phyloP scores from a whole-genome alignment of 2,329 filamentous ascomycete genomes.

The Fusarium dlaminii region DNA sequence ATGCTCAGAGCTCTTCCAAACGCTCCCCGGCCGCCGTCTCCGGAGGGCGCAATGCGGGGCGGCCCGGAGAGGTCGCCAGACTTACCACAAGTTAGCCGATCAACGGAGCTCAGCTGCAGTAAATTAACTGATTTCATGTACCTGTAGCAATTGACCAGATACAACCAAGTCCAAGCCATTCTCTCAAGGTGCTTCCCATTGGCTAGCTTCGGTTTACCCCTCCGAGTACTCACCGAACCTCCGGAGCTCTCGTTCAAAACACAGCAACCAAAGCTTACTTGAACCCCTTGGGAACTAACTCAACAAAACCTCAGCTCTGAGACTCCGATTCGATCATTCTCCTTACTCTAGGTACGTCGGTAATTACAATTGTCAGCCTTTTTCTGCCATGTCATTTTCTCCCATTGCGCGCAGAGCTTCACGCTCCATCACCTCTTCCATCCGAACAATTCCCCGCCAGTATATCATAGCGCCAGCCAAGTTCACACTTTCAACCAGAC shows the following conservation, averaged over 20 bases:
- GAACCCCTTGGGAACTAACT: conserved; percentile 5
- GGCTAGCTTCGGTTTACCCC: conserved; percentile 11
- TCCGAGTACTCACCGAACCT: conserved; percentile 26
- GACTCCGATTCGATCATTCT: background rate
- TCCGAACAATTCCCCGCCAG: conserved; percentile 26
- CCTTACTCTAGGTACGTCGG: conserved; percentile 28
- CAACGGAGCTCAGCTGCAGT: conserved; percentile 33
- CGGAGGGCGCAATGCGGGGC: conserved; percentile 35
- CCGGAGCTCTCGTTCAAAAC: conserved; percentile 25
- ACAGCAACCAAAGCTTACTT: conserved; percentile 17
- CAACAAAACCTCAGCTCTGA: conserved; percentile 6
- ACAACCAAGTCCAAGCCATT: background rate
- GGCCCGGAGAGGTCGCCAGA: background rate
- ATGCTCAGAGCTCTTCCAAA: background rate
- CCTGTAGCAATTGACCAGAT: background rate
- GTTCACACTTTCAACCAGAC: conserved; percentile 47
- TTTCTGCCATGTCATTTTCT: conserved; percentile 36
- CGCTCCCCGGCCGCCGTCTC: conserved; percentile 13
- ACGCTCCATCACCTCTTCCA: conserved; percentile 30
- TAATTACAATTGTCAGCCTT: background rate
- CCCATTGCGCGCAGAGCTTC: conserved; percentile 36
- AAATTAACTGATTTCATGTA: conserved; percentile 15
- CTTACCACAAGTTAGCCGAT: conserved; percentile 31
- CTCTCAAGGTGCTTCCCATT: conserved; percentile 8
- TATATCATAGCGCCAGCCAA: conserved; percentile 24